These are phyloP conservation scores for Trichoderma sp. DNA, from an alignment of 2,329 filamentous ascomycete species.

Conservation along the genomic window DNA sequence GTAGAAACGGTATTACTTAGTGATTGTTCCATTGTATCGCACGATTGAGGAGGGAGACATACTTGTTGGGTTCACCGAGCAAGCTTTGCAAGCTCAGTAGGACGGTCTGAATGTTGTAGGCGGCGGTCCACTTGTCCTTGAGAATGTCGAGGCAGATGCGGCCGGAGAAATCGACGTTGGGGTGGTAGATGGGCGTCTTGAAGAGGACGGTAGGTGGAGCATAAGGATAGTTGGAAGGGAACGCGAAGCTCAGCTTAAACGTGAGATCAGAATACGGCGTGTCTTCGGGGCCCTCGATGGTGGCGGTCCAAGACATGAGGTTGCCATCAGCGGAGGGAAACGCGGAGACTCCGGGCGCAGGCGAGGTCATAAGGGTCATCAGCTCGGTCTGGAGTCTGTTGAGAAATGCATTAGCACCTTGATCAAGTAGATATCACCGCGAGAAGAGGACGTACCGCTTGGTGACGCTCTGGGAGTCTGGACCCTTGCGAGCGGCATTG, in stretches of 20 bases:
- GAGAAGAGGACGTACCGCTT: slow-evolving; percentile 62
- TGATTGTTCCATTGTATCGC: background rate
- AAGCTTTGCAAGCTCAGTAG: slow-evolving; percentile 92
- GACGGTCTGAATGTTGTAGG: slow-evolving; percentile 94
- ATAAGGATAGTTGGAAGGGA: slow-evolving; percentile 93
- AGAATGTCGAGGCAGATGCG: slow-evolving; percentile 97
- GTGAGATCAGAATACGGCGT: slow-evolving; percentile 88
- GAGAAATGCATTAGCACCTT: background rate
- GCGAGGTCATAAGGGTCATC: slow-evolving; percentile 97
- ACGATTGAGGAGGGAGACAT: slow-evolving; percentile 44
- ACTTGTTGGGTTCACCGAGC: slow-evolving; percentile 98
- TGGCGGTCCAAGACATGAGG: slow-evolving; percentile 89
- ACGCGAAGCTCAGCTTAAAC: slow-evolving; percentile 90
- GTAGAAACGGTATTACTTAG: slow-evolving; percentile 31
- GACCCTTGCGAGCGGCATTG: slow-evolving; percentile 57
- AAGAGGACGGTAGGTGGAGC: slow-evolving; percentile 88
- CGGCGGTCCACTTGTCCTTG: slow-evolving; percentile 98
- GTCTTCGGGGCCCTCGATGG: slow-evolving; percentile 86
- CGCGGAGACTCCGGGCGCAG: slow-evolving; percentile 89
- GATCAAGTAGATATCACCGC: background rate
- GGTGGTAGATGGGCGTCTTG: slow-evolving; percentile 98
- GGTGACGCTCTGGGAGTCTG: slow-evolving; percentile 73
- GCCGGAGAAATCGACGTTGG: slow-evolving; percentile 96
- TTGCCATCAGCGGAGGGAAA: slow-evolving; percentile 92
- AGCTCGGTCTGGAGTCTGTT: slow-evolving; percentile 90